Evolutionary conservation across 2,329 filamentous ascomycete species (phyloP).

Genomic region (Talaromyces sp.): DNA sequence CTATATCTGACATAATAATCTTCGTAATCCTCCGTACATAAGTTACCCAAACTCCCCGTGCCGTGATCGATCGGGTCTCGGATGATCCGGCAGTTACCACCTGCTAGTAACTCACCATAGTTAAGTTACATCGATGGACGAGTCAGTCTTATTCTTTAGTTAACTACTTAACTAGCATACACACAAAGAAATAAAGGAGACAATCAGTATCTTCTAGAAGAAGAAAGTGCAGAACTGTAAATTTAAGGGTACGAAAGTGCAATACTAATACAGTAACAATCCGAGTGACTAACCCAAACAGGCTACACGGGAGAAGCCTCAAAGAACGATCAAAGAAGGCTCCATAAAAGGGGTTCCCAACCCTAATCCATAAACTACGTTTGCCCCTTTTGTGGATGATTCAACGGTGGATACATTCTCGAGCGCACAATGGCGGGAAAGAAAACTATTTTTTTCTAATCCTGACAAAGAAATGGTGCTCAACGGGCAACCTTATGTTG

Average conservation of each 20-base stretch:
- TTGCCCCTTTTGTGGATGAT: background rate
- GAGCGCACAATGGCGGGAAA: background rate
- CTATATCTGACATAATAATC: constrained; percentile 1
- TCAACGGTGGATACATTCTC: background rate
- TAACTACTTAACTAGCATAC: no score
- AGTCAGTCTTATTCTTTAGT: background rate
- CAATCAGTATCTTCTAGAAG: background rate
- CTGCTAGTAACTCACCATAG: background rate
- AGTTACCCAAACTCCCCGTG: no score
- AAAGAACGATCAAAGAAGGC: constrained; percentile 8
- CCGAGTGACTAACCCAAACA: background rate
- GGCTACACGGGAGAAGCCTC: constrained; percentile 6
- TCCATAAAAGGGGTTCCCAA: constrained; percentile 1
- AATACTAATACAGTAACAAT: background rate
- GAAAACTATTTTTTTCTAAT: background rate
- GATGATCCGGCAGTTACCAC: background rate
- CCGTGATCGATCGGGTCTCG: background rate
- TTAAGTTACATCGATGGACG: background rate
- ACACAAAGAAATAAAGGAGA: background rate
- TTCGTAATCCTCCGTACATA: background rate
- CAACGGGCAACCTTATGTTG: constrained; percentile 5
- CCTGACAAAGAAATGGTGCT: background rate
- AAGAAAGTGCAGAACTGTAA: background rate
- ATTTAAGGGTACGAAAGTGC: background rate
- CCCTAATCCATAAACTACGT: background rate